A percentile compares a stretch with the other conserved stretches of the same genome.
Evolutionary conservation across 1,284 basidiomycete species (phyloP).

Genomic region (Sanghuangporus sanghuang): DNA sequence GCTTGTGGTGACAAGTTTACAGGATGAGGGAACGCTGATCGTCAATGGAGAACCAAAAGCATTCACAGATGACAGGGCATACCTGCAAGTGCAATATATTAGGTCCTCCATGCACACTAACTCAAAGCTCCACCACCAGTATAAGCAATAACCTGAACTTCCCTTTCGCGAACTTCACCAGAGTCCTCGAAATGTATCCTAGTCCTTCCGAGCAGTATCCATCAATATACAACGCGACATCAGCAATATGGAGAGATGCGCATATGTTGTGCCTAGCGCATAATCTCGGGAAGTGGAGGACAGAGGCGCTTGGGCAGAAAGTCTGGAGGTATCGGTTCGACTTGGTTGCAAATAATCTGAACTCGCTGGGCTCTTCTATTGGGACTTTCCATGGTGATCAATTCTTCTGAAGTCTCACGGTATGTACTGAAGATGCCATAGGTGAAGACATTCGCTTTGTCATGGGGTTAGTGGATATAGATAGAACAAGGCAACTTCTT

Average conservation of each 20-base stretch:
- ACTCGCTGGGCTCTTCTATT: conserved; percentile 35
- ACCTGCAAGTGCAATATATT: conserved; percentile 26
- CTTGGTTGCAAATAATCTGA: conserved; percentile 36
- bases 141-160: conserved; percentile 40
- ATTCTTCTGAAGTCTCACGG: not conserved
- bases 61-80: conserved; percentile 33
- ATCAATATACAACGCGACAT: conserved; percentile 27
- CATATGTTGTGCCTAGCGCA: conserved; percentile 42
- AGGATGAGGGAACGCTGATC: conserved; percentile 41
- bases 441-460: conserved; percentile 37
- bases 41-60: conserved; percentile 39
- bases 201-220: conserved; percentile 26
- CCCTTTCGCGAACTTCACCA: conserved; percentile 28
- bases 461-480: conserved; percentile 28
- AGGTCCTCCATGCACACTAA: not conserved
- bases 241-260: conserved; percentile 39
- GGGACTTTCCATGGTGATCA: conserved; percentile 36
- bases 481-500: too few species aligned
- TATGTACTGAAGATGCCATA: conserved; percentile 2
- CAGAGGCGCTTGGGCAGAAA: conserved; percentile 29
- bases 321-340: conserved; percentile 42
- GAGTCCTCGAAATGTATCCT: conserved; percentile 25
- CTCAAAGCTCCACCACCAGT: conserved; percentile 20
- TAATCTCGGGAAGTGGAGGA: conserved; percentile 36
- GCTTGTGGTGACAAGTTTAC: not conserved